A percentile compares a stretch with the other conserved stretches of the same genome.
Evolutionary conservation across 2,329 filamentous ascomycete species (phyloP).

Genomic region (Pseudogymnoascus sp.): DNA sequence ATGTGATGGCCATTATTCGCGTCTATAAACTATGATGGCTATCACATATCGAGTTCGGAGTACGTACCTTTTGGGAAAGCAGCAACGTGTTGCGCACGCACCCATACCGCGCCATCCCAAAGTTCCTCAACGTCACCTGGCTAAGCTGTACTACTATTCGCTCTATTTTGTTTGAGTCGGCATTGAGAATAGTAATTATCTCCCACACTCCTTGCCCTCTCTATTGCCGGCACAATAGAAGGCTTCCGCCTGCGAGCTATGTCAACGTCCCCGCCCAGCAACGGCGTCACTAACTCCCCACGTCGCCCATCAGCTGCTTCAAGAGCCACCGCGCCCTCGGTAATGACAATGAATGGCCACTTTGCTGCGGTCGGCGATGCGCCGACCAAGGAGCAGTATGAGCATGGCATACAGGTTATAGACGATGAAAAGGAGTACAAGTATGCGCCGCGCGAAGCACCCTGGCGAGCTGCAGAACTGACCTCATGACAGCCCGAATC

Average conservation of each 20-base stretch:
- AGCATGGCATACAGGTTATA: slow-evolving; percentile 94
- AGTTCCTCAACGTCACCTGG: slow-evolving; percentile 1
- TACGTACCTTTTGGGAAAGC: neutral
- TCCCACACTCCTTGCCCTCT: slow-evolving; percentile 6
- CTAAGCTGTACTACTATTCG: neutral
- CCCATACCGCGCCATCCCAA: neutral
- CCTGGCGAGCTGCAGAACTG: slow-evolving; percentile 5
- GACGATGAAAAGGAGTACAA: slow-evolving; percentile 97
- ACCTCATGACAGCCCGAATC: slow-evolving; percentile 49
- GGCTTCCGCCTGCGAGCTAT: slow-evolving; percentile 1
- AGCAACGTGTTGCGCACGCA: slow-evolving; percentile 2
- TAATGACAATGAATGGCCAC: slow-evolving; percentile 63
- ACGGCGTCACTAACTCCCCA: slow-evolving; percentile 13
- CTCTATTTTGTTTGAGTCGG: slow-evolving; percentile 1
- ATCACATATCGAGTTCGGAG: neutral
- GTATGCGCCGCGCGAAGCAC: slow-evolving; percentile 42
- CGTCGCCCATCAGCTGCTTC: slow-evolving; percentile 23
- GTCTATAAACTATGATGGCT: neutral
- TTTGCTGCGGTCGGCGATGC: slow-evolving; percentile 66
- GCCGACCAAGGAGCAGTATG: slow-evolving; percentile 60
- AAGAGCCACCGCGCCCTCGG: slow-evolving; percentile 26
- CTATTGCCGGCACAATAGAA: slow-evolving; percentile 6
- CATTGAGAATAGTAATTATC: neutral
- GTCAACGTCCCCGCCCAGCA: slow-evolving; percentile 20
- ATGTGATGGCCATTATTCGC: neutral